Base-by-base conservation (phyloP, 2,329 filamentous ascomycete genomes). In the Penicillium crustosum region DNA sequence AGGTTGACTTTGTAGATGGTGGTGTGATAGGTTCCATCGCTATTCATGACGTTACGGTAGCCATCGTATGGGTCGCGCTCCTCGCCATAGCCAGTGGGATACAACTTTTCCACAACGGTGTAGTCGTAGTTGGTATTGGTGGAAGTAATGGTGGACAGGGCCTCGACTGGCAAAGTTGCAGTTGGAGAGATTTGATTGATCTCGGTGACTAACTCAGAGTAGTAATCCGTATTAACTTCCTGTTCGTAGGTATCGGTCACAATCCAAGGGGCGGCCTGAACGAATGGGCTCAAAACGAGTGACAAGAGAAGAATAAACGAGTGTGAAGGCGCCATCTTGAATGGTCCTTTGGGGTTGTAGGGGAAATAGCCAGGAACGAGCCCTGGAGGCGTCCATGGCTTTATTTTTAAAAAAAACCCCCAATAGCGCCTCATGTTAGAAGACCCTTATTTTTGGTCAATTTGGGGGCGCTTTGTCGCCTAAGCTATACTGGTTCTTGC, bases 211-310 rank as follows among this genome's bases (percentile, higher is more conserved):
- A 44, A 7, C 12, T 50, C 53, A 15, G 21, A 58, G 12, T 56
- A 49, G 29, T 58, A 55, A 13, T 50, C 15, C 2, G 65, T 67
- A 10, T 47, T 45, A 31, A 57, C 21, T 9, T 58, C 49, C 42
- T 62, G 55, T 55, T 71, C 61, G 27, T 67, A 71, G 51, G 61
- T 51, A 36, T 68, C 64, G 4, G 70, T 73, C 35, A 68, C 66
- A 27, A 73, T 68, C 70, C 70, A 73, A 10, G 70, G 70, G 8
- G 60, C 62, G 2, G 69, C 69, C 17, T 55, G 23, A 60, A 64
- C 63, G 55, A 67, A 55, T 10, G 65, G 60, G 49, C 44, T 51
- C 35, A 55, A 58, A 62, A 66, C 45, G 64, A 70, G 44, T 15
- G 64, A 63, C 63, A 66, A 52, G 38, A 65, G 41, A 25, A 59